These are phyloP conservation scores for Amoeboaphelidium protococcarum DNA, from an alignment of 371 early-diverging fungal genomes.

Conservation along the genomic window DNA sequence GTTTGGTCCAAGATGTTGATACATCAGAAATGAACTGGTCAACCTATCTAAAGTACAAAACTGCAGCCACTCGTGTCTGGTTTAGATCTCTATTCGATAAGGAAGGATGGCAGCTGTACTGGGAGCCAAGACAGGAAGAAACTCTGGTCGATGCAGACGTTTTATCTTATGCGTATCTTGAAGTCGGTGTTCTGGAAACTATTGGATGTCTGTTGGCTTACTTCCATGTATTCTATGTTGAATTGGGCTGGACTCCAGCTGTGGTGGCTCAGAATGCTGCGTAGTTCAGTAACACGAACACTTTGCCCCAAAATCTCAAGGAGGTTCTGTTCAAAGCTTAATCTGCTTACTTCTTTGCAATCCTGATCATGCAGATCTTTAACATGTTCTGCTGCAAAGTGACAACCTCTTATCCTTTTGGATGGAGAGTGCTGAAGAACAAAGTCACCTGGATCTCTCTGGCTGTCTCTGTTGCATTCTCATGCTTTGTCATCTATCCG, in stretches of 20 bases:
- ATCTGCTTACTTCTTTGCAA: conserved; percentile 40
- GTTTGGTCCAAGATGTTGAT: too few relatives aligned
- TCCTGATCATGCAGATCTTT: conserved; percentile 64
- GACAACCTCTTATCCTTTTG: conserved; percentile 38
- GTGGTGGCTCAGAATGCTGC: conserved; percentile 7
- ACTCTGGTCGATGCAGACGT: conserved; percentile 55
- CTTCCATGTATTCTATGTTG: conserved; percentile 32
- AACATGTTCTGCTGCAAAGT: conserved; percentile 80
- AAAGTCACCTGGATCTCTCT: conserved; percentile 31
- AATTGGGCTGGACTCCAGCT: conserved; percentile 9
- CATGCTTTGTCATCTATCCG: conserved; percentile 39
- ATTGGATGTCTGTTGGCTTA: conserved; percentile 39
- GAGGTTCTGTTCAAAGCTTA: conserved; percentile 34
- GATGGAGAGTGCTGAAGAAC: conserved; percentile 55
- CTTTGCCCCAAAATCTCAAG: too few relatives aligned
- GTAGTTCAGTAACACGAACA: conserved; percentile 14
- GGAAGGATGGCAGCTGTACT: neutral
- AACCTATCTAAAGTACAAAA: too few relatives aligned
- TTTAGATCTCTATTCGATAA: neutral
- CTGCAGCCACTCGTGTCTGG: neutral
- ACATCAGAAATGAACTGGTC: too few relatives aligned
- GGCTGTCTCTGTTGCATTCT: conserved; percentile 27
- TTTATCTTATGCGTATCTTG: conserved; percentile 59
- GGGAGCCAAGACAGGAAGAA: conserved; percentile 29
- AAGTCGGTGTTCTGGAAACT: conserved; percentile 51